Evolutionary conservation across 441 rosid genomes (phyloP).

Genomic region (Aleurites moluccanus): DNA sequence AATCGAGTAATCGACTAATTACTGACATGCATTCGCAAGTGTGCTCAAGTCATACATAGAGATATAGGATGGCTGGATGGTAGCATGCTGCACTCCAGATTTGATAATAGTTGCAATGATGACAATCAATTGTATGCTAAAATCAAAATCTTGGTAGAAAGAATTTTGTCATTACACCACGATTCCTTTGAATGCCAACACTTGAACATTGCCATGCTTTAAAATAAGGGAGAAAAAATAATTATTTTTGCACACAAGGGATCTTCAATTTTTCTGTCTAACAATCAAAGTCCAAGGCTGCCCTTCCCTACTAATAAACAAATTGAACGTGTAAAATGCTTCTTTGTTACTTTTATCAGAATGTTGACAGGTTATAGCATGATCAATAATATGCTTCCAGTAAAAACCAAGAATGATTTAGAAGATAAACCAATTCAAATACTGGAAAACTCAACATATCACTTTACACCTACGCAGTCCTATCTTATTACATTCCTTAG

Average conservation of each 20-base stretch:
- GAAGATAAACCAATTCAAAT: not conserved
- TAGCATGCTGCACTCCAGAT: not conserved
- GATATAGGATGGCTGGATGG: not conserved
- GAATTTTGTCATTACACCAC: not conserved
- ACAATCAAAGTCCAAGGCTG: constrained; percentile 7
- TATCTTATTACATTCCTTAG: not conserved
- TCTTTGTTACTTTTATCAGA: not conserved
- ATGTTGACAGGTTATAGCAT: not conserved
- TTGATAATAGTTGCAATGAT: not conserved
- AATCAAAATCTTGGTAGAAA: not conserved
- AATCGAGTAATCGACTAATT: not conserved
- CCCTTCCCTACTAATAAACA: not conserved
- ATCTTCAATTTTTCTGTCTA: not conserved
- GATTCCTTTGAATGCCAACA: not conserved
- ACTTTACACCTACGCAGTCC: not conserved
- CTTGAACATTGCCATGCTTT: not conserved
- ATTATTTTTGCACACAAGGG: not conserved
- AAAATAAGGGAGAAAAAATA: not conserved
- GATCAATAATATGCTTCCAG: not conserved
- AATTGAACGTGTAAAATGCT: not conserved
- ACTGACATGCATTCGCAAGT: not conserved
- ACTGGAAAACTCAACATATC: not conserved
- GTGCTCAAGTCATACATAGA: not conserved
- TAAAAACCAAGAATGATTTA: not conserved
- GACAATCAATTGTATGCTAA: not conserved